Evolutionary conservation across 306 rosid species (phyloP).

Genomic region (Trifolium fragiferum): DNA sequence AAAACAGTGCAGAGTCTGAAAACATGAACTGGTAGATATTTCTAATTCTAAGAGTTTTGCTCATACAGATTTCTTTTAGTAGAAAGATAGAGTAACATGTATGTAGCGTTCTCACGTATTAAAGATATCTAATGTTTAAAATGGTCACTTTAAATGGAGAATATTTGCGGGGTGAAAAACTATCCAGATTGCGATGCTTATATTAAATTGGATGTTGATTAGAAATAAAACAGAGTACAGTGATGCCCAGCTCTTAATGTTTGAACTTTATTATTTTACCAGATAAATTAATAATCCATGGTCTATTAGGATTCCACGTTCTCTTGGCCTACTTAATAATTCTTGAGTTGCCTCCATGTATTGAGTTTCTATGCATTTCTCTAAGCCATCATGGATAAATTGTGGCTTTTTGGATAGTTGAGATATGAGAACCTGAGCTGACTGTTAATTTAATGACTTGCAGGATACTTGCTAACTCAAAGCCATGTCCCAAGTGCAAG

Average conservation of each 20-base stretch:
- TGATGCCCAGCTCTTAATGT: constrained; percentile 3
- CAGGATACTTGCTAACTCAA: constrained; percentile 78
- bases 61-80: constrained; percentile 27
- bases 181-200: constrained; percentile 5
- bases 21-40: constrained; percentile 80
- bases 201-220: constrained; percentile 10
- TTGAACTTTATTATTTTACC: constrained; percentile 22
- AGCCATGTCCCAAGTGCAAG: constrained; percentile 93
- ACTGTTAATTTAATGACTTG: constrained; percentile 41
- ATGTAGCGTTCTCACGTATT: constrained; percentile 12
- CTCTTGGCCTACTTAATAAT: constrained; percentile 17
- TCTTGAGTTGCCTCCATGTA: constrained; percentile 25
- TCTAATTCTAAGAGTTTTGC: constrained; percentile 37
- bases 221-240: constrained; percentile 12
- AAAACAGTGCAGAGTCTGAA: constrained; percentile 97
- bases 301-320: constrained; percentile 29
- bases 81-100: constrained; percentile 22
- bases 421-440: constrained; percentile 20
- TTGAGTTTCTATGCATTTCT: constrained; percentile 10
- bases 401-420: constrained; percentile 8
- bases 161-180: constrained; percentile 20
- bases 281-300: background rate
- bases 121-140: background rate
- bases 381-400: background rate
- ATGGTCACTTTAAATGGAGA: constrained; percentile 19